Percentiles rank a stretch among this genome's conserved stretches.
These are phyloP conservation scores for Coemansia sp. DNA, from an alignment of 192 early-diverging fungal species.

Conservation along the genomic window DNA sequence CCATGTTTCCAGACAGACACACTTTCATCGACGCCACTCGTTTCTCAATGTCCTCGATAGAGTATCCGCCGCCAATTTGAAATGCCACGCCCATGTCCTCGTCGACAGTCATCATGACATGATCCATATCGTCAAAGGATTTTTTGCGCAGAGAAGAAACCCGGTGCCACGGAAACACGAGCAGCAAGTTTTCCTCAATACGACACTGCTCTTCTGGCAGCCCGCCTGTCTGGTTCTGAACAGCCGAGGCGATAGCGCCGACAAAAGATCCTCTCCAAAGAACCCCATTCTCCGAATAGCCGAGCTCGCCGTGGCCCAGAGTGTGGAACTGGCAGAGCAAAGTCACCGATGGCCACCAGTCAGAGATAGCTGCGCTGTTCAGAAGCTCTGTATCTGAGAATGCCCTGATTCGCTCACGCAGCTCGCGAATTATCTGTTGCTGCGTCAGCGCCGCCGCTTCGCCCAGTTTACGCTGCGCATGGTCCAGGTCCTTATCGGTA, in stretches of 20 bases:
- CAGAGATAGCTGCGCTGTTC: not conserved
- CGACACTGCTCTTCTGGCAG: not conserved
- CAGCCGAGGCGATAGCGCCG: not conserved
- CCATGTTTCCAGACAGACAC: not conserved
- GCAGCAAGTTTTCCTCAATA: not conserved
- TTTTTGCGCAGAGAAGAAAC: constrained; percentile 31
- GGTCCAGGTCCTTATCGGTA: constrained; percentile 34
- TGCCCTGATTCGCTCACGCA: constrained; percentile 25
- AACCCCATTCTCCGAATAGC: constrained; percentile 17
- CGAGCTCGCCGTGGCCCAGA: constrained; percentile 30
- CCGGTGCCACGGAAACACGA: constrained; percentile 43
- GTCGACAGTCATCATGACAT: constrained; percentile 43
- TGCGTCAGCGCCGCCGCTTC: constrained; percentile 37
- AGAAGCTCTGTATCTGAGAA: constrained; percentile 5
- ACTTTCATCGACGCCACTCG: not conserved
- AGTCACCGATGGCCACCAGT: constrained; percentile 18
- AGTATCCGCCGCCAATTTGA: not conserved
- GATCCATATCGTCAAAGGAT: constrained; percentile 24
- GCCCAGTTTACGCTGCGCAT: constrained; percentile 36
- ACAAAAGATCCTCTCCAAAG: constrained; percentile 20
- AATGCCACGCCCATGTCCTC: constrained; percentile 43
- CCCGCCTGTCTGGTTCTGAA: not conserved
- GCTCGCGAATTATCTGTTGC: constrained; percentile 48
- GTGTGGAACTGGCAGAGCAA: constrained; percentile 51
- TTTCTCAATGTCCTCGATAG: not conserved